Evolutionary conservation across 176 grass and related monocot species (phyloP).

Genomic region (Hordeum marinum): DNA sequence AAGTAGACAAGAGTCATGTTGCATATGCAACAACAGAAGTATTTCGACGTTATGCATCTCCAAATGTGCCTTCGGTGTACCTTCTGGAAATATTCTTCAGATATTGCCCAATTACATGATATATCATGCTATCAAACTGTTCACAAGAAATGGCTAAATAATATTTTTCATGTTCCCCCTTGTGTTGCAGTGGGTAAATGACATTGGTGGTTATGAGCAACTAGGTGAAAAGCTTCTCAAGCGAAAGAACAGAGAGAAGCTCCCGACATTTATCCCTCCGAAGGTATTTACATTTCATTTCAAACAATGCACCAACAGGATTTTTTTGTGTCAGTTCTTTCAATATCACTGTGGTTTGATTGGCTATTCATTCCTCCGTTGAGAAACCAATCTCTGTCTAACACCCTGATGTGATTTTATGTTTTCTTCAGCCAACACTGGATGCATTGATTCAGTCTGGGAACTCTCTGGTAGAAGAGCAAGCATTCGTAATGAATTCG

Average conservation of each 20-base stretch:
- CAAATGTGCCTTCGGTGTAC: background rate
- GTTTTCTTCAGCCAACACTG: slow-evolving; percentile 48
- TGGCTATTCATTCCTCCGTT: background rate
- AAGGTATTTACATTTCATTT: slow-evolving; percentile 45
- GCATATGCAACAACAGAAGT: background rate
- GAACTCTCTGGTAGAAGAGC: slow-evolving; percentile 65
- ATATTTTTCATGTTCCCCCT: background rate
- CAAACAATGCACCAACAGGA: background rate
- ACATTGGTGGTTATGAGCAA: slow-evolving; percentile 80
- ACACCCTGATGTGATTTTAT: slow-evolving; percentile 2
- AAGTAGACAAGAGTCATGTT: background rate
- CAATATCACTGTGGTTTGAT: background rate
- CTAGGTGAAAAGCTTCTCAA: slow-evolving; percentile 75
- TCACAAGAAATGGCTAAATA: background rate
- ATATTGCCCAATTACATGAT: background rate
- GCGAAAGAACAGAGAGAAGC: slow-evolving; percentile 56
- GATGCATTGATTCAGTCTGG: slow-evolving; percentile 70
- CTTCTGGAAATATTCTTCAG: background rate
- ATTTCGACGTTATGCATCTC: background rate
- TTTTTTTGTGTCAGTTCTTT: slow-evolving; percentile 5
- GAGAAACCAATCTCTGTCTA: background rate
- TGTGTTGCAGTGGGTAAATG: slow-evolving; percentile 71
- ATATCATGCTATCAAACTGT: background rate
- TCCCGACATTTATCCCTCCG: slow-evolving; percentile 83
- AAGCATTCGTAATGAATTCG: slow-evolving; percentile 72